Evolutionary conservation across 2,329 filamentous ascomycete genomes (phyloP), one percentile per base, ranked within the genome.

Genomic region (Talaromyces pinophilus): DNA sequence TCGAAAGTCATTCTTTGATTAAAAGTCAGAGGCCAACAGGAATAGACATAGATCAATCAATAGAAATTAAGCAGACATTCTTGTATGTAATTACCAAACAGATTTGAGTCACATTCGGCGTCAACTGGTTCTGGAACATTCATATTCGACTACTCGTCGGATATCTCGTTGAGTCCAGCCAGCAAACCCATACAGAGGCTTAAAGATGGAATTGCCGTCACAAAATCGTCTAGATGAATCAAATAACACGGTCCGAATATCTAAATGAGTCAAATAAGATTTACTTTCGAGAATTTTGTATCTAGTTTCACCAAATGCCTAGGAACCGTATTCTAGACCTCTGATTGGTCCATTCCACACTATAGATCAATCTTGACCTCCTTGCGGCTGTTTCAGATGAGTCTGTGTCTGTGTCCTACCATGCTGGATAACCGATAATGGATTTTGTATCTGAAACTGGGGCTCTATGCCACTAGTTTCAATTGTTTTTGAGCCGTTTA

Each of bases 371-470:
- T 52, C 5, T 52, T 25, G 54, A 22, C n/a, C 54, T 57, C 54
- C 54, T 57, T 57, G 33, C 54, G 54, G 54, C 30, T 57, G 54
- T 57, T 57, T 57, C 54, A 57, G 54, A 57, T 38, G 17, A 40
- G 19, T 22, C 52, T 55, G 52, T 54, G 17, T 54, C 28, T 54
- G 17, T 54, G 8, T 54, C 5, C 10, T 38, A 38, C 52, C 52
- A 38, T 57, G 54, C 54, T 38, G 30, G 33, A 38, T 2, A 40
- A 11, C 33, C 33, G 33, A 38, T 11, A 40, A 19, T 22, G 30
- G n/a, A 38, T 35, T 13, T 7, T 38, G 30, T 13, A 57, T 57
- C n/a, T 57, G 54, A 57, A 57, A 57, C 54, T 57, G 54, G 54
- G 54, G 54, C 54, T 57, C 54, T 25, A 38, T 13, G 30, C 1